Base-by-base conservation (phyloP, 139 green algal species). In the Tetraselmis chui region DNA sequence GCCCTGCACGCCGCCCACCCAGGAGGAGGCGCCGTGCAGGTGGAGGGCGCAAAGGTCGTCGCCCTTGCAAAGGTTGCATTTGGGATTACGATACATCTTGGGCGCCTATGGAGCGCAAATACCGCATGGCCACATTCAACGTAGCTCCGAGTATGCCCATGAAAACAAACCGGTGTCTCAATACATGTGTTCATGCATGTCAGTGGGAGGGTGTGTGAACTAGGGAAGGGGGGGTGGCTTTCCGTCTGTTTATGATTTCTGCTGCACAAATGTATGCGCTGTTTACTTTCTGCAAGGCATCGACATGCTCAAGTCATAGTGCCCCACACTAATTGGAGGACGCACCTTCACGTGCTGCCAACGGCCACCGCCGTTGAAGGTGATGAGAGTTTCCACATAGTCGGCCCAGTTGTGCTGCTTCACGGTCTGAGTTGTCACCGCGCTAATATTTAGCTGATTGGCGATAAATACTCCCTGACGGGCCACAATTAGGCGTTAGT, bases 11-110 rank as follows among this genome's bases (percentile, higher is more conserved):
- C 26, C 58, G 31, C 58, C 32, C 22, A 59, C 74, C 79, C 79
- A 83, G 18, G 29, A 45, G 29, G 76, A 79, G 29, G 29, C 76
- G 29, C 76, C 79, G n/a, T 83, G 79, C 29, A 83, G 79, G 59
- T 83, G 58, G 2, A 83, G 31, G 25, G 29, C 30, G 79, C 79
- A 83, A 22, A 32, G 80, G 2, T 32, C 32, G 79, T n/a, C 80
- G 79, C 76, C 29, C 29, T 31, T 79, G 76, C 29, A 79, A 5
- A 45, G 29, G 29, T 79, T 79, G 45, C 45, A 67, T 18, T 67
- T 67, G 45, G 45, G 45, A 18, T 67, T 67, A 18, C 45, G 76
- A 22, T 45, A 79, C 22, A 18, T 79, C 11, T 5, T n/a, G 18
- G 29, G 29, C 11, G 29, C 29, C 29, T 45, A 22, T 67, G 5